These are phyloP conservation scores for Arthroderma sp. DNA, from an alignment of 2,329 filamentous ascomycete genomes.

Conservation along the genomic window DNA sequence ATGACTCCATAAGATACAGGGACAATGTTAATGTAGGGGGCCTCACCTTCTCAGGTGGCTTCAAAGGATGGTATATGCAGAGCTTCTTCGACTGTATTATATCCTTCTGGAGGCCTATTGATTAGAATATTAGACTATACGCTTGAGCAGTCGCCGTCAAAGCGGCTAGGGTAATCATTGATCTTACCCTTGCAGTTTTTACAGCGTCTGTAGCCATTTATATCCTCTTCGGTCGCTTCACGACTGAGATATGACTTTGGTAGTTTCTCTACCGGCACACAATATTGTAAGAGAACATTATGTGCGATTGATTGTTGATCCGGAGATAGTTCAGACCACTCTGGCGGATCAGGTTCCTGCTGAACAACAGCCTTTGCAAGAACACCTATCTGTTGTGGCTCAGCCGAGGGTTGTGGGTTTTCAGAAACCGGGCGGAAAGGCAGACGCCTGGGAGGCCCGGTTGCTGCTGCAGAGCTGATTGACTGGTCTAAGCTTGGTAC, in stretches of 20 bases:
- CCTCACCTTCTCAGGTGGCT: not conserved
- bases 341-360: too few relatives aligned
- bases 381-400: too few relatives aligned
- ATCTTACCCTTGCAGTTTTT: slow-evolving; percentile 3
- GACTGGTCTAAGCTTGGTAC: too few relatives aligned
- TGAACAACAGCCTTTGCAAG: too few relatives aligned
- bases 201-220: slow-evolving; percentile 3
- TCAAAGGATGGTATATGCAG: slow-evolving; percentile 2
- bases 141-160: not conserved
- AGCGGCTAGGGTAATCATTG: not conserved
- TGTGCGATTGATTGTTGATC: too few relatives aligned
- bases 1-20: not conserved
- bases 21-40: not conserved
- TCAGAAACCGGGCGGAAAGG: too few relatives aligned
- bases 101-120: not conserved
- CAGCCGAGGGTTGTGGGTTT: too few relatives aligned
- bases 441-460: too few relatives aligned
- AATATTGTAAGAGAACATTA: not conserved
- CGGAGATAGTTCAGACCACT: too few relatives aligned
- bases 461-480: too few relatives aligned
- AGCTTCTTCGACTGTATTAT: not conserved
- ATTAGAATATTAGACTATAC: not conserved
- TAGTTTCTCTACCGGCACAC: slow-evolving; percentile 3
- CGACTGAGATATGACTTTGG: not conserved
- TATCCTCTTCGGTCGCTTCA: slow-evolving; percentile 3